phyloP scores from a whole-genome alignment of 2,329 filamentous ascomycete species.

The Cordyceps farinosa region DNA sequence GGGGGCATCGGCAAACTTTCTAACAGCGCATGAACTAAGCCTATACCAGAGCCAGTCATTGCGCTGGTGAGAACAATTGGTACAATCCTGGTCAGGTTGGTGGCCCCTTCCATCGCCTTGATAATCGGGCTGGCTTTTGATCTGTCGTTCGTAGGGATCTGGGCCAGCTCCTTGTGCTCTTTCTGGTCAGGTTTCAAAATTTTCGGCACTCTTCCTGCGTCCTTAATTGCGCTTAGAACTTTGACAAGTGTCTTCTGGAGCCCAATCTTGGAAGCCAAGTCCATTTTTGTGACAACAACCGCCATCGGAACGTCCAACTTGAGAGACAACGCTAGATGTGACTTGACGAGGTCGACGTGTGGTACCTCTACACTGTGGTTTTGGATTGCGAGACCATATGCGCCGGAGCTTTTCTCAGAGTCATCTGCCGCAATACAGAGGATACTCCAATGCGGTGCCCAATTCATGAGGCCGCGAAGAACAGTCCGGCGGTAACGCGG shows the following conservation, averaged over 20 bases:
- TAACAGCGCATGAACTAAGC: slow-evolving; percentile 76
- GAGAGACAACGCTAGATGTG: slow-evolving; percentile 81
- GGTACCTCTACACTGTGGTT: slow-evolving; percentile 8
- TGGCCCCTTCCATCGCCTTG: slow-evolving; percentile 43
- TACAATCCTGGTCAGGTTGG: slow-evolving; percentile 52
- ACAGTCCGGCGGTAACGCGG: slow-evolving; percentile 86
- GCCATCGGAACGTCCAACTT: slow-evolving; percentile 74
- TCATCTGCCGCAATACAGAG: slow-evolving; percentile 84
- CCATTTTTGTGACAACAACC: slow-evolving; percentile 86
- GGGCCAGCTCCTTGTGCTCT: slow-evolving; percentile 49
- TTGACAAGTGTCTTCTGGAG: slow-evolving; percentile 68
- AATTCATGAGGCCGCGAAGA: slow-evolving; percentile 84
- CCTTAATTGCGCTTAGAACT: slow-evolving; percentile 74
- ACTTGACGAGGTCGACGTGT: slow-evolving; percentile 65
- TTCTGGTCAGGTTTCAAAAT: slow-evolving; percentile 61
- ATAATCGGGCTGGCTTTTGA: slow-evolving; percentile 56
- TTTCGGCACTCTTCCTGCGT: slow-evolving; percentile 66
- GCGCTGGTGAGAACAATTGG: slow-evolving; percentile 87
- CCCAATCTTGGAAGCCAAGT: slow-evolving; percentile 71
- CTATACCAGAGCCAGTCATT: slow-evolving; percentile 78
- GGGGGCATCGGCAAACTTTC: slow-evolving; percentile 68
- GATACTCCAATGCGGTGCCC: slow-evolving; percentile 91
- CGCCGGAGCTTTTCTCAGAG: slow-evolving; percentile 41
- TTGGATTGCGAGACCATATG: not conserved
- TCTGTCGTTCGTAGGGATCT: slow-evolving; percentile 54